A percentile compares a stretch with the other conserved stretches of the same genome.
phyloP scores from a whole-genome alignment of 352 stramenopile genomes.

The Thraustochytrium sp. region DNA sequence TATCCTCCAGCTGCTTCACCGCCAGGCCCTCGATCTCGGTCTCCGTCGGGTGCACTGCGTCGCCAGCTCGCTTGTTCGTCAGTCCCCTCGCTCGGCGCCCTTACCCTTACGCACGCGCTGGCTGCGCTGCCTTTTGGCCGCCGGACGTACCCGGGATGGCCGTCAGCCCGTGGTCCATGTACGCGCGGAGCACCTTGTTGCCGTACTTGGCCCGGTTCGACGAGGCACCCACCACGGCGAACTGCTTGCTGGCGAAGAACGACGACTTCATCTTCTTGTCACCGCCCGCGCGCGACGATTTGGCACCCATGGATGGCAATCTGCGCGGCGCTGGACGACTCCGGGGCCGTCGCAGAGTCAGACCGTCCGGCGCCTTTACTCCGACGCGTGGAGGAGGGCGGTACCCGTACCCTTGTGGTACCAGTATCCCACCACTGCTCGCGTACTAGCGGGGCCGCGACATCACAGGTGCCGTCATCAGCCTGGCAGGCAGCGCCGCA shows the following conservation, averaged over 20 bases:
- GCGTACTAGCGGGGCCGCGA: no score
- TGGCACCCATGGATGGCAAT: not conserved
- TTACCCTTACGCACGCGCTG: no score
- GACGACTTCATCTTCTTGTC: not conserved
- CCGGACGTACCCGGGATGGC: constrained; percentile 21
- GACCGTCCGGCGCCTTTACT: no score
- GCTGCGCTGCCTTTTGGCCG: no score
- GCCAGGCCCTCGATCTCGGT: constrained; percentile 9
- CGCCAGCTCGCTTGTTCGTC: no score
- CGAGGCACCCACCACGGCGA: constrained; percentile 41
- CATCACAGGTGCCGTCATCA: no score
- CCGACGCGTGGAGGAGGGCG: no score
- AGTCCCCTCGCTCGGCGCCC: not conserved
- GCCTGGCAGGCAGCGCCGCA: no score
- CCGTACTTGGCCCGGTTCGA: constrained; percentile 32
- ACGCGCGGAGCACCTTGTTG: constrained; percentile 30
- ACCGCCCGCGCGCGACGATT: not conserved
- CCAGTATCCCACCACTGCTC: no score
- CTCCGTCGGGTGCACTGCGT: constrained; percentile 21
- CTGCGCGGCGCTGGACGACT: not conserved
- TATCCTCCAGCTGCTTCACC: constrained; percentile 29
- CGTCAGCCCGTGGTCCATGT: not conserved
- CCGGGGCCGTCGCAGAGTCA: no score
- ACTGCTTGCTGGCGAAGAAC: constrained; percentile 26
- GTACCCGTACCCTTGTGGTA: no score